These are phyloP conservation scores for Fusarium nelsonii DNA, from an alignment of 2,329 filamentous ascomycete genomes.

Conservation along the genomic window DNA sequence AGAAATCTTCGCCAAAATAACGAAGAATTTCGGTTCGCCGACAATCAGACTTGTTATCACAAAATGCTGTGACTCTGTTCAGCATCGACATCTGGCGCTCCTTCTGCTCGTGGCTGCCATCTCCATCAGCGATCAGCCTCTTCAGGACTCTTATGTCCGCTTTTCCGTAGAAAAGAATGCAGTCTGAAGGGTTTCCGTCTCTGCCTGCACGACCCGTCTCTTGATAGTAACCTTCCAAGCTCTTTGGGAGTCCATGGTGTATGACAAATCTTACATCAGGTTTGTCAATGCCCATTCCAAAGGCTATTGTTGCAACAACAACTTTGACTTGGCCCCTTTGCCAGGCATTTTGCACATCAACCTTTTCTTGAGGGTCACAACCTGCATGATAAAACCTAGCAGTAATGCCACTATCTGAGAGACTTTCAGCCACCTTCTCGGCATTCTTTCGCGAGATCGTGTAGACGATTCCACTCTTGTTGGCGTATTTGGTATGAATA, in stretches of 20 bases:
- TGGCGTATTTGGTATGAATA: slow-evolving; percentile 77
- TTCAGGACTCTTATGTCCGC: slow-evolving; percentile 79
- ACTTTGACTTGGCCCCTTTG: slow-evolving; percentile 84
- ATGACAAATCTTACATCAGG: slow-evolving; percentile 96
- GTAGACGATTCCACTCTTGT: slow-evolving; percentile 91
- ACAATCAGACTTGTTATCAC: slow-evolving; percentile 89
- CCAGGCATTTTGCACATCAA: slow-evolving; percentile 81
- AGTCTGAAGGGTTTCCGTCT: slow-evolving; percentile 88
- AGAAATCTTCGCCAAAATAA: slow-evolving; percentile 94
- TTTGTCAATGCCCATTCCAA: slow-evolving; percentile 99
- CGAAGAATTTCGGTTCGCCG: slow-evolving; percentile 86
- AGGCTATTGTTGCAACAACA: slow-evolving; percentile 97
- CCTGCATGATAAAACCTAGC: slow-evolving; percentile 90
- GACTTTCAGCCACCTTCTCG: slow-evolving; percentile 79
- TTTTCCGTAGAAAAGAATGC: slow-evolving; percentile 90
- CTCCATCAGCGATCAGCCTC: slow-evolving; percentile 85
- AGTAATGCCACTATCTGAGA: slow-evolving; percentile 74
- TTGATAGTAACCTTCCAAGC: slow-evolving; percentile 97
- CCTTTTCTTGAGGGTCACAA: slow-evolving; percentile 76
- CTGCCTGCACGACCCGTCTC: slow-evolving; percentile 95
- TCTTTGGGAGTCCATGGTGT: slow-evolving; percentile 93
- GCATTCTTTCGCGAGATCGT: slow-evolving; percentile 87
- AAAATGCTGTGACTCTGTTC: slow-evolving; percentile 85
- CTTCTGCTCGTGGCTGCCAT: slow-evolving; percentile 82
- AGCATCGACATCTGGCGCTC: slow-evolving; percentile 88